phyloP scores from a whole-genome alignment of 345 rosid genomes.

The Gossypium ekmanianum region DNA sequence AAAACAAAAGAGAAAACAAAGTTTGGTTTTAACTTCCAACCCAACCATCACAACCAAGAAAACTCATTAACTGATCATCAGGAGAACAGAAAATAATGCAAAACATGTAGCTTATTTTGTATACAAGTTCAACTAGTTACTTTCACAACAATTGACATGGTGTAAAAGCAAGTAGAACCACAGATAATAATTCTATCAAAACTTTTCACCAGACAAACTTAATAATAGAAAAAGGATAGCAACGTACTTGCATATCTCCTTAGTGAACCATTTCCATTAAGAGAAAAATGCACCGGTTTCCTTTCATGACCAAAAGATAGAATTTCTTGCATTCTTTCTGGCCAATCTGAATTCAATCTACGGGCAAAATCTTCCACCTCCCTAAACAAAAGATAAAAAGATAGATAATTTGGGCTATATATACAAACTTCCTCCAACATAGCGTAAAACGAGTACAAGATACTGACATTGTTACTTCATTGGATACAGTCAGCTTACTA shows the following conservation, averaged over 20 bases:
- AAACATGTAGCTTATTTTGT: not conserved
- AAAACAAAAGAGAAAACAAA: not conserved
- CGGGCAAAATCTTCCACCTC: conserved; percentile 94
- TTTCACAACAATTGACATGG: not conserved
- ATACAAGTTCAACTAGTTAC: not conserved
- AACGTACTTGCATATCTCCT: conserved; percentile 50
- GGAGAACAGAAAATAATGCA: not conserved
- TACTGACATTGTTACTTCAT: conserved; percentile 9
- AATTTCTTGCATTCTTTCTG: conserved; percentile 69
- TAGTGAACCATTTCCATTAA: conserved; percentile 50
- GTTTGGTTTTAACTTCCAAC: conserved; percentile 6
- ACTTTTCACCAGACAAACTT: not conserved
- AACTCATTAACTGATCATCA: conserved; percentile 1
- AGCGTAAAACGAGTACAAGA: conserved; percentile 11
- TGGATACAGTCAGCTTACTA: not conserved
- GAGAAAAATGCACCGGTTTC: conserved; percentile 40
- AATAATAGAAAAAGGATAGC: conserved; percentile 11
- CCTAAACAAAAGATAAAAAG: conserved; percentile 30
- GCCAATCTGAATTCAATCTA: conserved; percentile 82
- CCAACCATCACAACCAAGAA: not conserved
- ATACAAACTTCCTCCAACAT: not conserved
- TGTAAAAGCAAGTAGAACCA: not conserved
- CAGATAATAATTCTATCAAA: not conserved
- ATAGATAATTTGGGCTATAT: not conserved
- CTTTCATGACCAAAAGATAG: conserved; percentile 55